Base-by-base conservation (phyloP, 805 yeast genomes). In the Dipodascopsis tothii region DNA sequence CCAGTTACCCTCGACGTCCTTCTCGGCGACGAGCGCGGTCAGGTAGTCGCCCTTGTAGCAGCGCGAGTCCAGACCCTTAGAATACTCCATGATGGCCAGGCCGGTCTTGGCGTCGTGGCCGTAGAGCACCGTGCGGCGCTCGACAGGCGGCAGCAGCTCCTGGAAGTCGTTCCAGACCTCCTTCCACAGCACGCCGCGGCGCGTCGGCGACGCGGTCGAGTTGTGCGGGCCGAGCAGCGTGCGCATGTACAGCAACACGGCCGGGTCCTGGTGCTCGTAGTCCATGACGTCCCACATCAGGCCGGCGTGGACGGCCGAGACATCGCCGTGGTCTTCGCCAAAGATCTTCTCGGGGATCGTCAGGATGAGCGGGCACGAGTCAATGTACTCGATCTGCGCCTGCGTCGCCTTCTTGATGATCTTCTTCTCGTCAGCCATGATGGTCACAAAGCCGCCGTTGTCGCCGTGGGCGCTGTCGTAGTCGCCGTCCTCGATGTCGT, bases 71-170 rank as follows among this genome's bases (percentile, higher is more conserved):
- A 88, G 65, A 0, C 96, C 97, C 56, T 75, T 77, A 2, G 95
- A 70, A 61, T 70, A 85, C 48, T 74, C 72, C 51, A 73, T 73
- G 39, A 80, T 51, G 43, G 74, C 77, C 39, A 87, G 71, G 1
- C 96, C 95, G 43, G 80, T 67, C 43, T 77, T 69, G 3, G 96
- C 94, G 59, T 85, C 94, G 59, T 88, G 97, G 1, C 96, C 97
- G 59, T 88, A 88, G 56, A 76, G 77, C 3, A 84, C 86, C 34
- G 45, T 52, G 43, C 57, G 62, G 33, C 63, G 60, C 28, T 55
- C 54, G n/a, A 48, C 59, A 52, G 57, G 44, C 21, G 58, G 49
- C 4, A 44, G 46, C 35, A 43, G 48, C 45, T 50, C 50, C 32
- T 48, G 53, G 22, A 35, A 16, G 25, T 60, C 67, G 32, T 55